Evolutionary conservation across 352 stramenopile species (phyloP), one percentile per base, ranked within the genome.

Genomic region (Detonula confervacea): DNA sequence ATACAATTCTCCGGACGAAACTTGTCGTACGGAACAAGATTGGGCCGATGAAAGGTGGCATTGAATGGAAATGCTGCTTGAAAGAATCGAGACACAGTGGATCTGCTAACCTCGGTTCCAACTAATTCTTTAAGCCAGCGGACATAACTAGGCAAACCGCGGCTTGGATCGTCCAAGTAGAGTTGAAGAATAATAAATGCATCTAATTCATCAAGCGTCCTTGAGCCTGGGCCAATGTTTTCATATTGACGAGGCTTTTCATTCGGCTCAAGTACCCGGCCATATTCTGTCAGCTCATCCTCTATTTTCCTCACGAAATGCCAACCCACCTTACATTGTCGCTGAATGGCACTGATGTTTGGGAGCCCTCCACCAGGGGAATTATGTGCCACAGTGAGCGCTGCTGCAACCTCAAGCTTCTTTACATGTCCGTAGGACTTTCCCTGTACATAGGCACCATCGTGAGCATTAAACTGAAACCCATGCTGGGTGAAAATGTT

Each of bases 271-370:
- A 54, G 55, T 4, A 76, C 39, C 14, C 54, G 16, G 14, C 42
- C 55, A 37, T 51, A n/a, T n/a, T n/a, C n/a, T n/a, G n/a, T n/a
- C n/a, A n/a, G n/a, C n/a, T n/a, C n/a, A n/a, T n/a, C n/a, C 49
- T 64, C 29, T 30, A 70, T 64, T 35, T 77, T 77, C 1, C 55
- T n/a, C 7, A 77, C 68, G 63, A 70, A 77, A 27, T 44, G 12
- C 57, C 57, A 71, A 2, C 33, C 33, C 33, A 42, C 33, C 33
- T 42, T 42, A 42, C 61, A 42, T 42, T 42, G 33, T 12, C 33
- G 33, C 33, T 42, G 33, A 42, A 42, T 42, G 11, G 33, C 33
- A 42, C 33, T 12, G 33, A 42, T 12, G 11, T 42, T 42, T 11
- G 33, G 33, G 11, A 5, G 33, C 33, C 11, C 33, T 5, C 33